A percentile compares a stretch with the other conserved stretches of the same genome.
These are phyloP conservation scores for Spathaspora gorwiae DNA, from an alignment of 805 yeast genomes.

Conservation along the genomic window DNA sequence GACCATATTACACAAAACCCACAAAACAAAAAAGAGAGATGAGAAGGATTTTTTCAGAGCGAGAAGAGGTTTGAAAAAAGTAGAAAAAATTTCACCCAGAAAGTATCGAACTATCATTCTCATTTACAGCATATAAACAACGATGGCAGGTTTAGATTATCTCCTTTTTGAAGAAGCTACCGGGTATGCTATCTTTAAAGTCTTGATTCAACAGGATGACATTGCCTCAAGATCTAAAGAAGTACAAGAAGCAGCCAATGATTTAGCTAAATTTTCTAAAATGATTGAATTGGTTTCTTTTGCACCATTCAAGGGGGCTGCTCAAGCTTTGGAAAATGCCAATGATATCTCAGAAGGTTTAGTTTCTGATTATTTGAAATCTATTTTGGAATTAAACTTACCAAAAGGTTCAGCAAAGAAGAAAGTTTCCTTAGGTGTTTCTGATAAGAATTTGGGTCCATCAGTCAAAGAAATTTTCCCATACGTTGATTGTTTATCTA, in stretches of 20 bases:
- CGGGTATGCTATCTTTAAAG: constrained; percentile 95
- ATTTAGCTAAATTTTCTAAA: constrained; percentile 83
- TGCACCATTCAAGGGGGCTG: constrained; percentile 99
- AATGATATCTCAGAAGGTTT: constrained; percentile 97
- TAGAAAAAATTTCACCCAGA: background rate
- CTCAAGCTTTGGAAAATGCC: constrained; percentile 97
- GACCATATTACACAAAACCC: no score
- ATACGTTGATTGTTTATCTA: constrained; percentile 82
- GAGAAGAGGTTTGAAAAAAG: background rate
- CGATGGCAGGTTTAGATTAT: constrained; percentile 76
- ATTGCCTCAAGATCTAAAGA: constrained; percentile 88
- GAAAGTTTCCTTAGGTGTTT: constrained; percentile 76
- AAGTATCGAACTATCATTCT: background rate
- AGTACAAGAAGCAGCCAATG: constrained; percentile 86
- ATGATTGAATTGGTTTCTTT: constrained; percentile 89
- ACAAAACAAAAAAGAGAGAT: background rate
- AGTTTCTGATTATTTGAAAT: constrained; percentile 86
- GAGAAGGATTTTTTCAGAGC: background rate
- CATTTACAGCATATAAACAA: background rate
- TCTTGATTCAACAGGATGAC: constrained; percentile 88
- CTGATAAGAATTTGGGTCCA: constrained; percentile 94
- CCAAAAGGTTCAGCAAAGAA: constrained; percentile 72
- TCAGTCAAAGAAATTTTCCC: constrained; percentile 90
- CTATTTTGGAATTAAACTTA: constrained; percentile 83
- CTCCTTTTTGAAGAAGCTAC: constrained; percentile 97